These are phyloP conservation scores for Monosporascus ibericus DNA, from an alignment of 2,329 filamentous ascomycete species.

Conservation along the genomic window DNA sequence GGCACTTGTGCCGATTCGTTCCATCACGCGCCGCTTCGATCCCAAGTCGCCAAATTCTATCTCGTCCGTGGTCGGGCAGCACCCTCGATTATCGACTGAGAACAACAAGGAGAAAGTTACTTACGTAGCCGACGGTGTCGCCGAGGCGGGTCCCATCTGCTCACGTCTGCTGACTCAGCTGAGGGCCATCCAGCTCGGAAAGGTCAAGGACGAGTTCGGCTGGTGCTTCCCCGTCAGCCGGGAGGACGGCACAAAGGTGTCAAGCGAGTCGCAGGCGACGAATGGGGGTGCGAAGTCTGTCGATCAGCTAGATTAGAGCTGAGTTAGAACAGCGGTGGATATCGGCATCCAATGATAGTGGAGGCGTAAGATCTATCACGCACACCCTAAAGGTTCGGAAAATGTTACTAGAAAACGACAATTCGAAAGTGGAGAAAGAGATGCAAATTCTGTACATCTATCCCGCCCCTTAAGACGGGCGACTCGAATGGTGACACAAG, in stretches of 20 bases:
- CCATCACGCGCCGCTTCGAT: slow-evolving; percentile 64
- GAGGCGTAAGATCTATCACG: no score
- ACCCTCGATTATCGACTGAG: slow-evolving; percentile 33
- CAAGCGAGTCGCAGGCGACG: no score
- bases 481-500: no score
- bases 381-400: no score
- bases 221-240: slow-evolving; percentile 55
- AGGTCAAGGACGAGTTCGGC: slow-evolving; percentile 67
- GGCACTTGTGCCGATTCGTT: slow-evolving; percentile 83
- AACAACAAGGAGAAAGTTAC: slow-evolving; percentile 42
- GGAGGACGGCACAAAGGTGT: slow-evolving; percentile 37
- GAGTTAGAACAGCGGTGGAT: no score
- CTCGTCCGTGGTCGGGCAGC: slow-evolving; percentile 25
- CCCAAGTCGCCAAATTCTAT: slow-evolving; percentile 34
- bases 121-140: slow-evolving; percentile 48
- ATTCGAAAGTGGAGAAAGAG: no score
- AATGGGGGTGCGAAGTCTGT: no score
- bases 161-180: slow-evolving; percentile 67
- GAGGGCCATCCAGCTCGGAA: slow-evolving; percentile 81
- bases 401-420: no score
- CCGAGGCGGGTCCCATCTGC: slow-evolving; percentile 69
- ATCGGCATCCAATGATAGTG: no score
- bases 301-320: no score
- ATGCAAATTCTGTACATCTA: no score
- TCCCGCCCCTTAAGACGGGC: no score